Evolutionary conservation across 2,329 filamentous ascomycete species (phyloP).

Genomic region (Capronia epimyces): DNA sequence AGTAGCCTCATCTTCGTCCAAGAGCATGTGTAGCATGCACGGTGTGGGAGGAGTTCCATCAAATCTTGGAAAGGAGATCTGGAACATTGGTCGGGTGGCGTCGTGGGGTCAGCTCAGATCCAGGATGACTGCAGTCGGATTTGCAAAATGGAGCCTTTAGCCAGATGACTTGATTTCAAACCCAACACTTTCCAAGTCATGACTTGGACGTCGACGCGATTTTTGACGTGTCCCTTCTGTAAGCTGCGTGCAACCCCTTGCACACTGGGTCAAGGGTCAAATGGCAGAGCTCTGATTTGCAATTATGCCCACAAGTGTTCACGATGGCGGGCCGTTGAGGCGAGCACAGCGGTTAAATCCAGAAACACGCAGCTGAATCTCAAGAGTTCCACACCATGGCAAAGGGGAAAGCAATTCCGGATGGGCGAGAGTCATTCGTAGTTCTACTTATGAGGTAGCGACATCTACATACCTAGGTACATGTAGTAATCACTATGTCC

Average conservation of each 20-base stretch:
- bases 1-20: background rate
- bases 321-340: no score
- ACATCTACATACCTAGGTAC: no score
- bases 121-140: background rate
- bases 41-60: no score
- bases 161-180: background rate
- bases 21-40: no score
- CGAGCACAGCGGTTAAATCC: no score
- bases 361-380: no score
- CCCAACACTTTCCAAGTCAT: background rate
- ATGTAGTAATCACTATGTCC: no score
- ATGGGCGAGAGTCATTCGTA: no score
- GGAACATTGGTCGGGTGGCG: conserved; percentile 6
- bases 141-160: background rate
- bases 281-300: background rate
- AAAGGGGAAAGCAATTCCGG: no score
- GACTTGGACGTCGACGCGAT: background rate
- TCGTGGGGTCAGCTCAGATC: background rate
- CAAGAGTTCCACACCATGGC: no score
- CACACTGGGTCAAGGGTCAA: background rate
- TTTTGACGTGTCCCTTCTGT: background rate
- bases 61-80: conserved; percentile 1
- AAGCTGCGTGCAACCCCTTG: background rate
- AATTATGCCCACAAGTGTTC: no score
- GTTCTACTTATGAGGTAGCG: no score